phyloP scores from a whole-genome alignment of 768 basidiomycete genomes.

The Mycena venus region DNA sequence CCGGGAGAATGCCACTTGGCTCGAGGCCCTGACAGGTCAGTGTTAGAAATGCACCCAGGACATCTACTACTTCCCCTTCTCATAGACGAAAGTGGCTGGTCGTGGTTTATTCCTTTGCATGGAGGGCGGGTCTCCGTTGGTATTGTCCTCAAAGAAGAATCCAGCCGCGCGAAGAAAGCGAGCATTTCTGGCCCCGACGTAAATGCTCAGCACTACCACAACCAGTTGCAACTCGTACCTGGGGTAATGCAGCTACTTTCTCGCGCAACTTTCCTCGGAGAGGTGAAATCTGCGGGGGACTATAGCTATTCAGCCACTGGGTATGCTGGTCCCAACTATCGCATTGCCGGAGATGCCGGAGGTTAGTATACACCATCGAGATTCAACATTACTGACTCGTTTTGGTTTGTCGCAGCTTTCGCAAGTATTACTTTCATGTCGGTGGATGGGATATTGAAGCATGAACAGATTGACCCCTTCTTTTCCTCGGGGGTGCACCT shows the following conservation, averaged over 20 bases:
- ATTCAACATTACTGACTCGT: too few species aligned
- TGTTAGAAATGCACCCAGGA: too few species aligned
- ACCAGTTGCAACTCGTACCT: slow-evolving; percentile 43
- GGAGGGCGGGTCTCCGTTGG: slow-evolving; percentile 64
- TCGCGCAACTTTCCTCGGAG: slow-evolving; percentile 37
- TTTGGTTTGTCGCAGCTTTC: too few species aligned
- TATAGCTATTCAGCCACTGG: slow-evolving; percentile 50
- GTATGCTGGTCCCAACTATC: slow-evolving; percentile 48
- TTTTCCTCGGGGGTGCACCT: too few species aligned
- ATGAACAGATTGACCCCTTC: slow-evolving; percentile 71
- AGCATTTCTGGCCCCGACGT: slow-evolving; percentile 31
- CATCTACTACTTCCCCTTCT: too few species aligned
- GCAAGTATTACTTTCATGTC: not conserved
- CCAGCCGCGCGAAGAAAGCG: slow-evolving; percentile 48
- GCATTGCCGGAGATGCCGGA: slow-evolving; percentile 50
- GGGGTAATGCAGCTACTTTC: slow-evolving; percentile 40
- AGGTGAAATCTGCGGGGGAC: slow-evolving; percentile 47
- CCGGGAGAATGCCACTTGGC: slow-evolving; percentile 62
- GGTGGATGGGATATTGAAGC: too few species aligned
- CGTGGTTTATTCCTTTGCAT: slow-evolving; percentile 69
- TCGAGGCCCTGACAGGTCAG: slow-evolving; percentile 68
- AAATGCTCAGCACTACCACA: slow-evolving; percentile 42
- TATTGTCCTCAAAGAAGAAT: slow-evolving; percentile 58
- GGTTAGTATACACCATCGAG: too few species aligned
- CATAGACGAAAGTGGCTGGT: slow-evolving; percentile 71